Base-by-base conservation (phyloP, 2,329 filamentous ascomycete genomes). In the Botrytis sinoallii region DNA sequence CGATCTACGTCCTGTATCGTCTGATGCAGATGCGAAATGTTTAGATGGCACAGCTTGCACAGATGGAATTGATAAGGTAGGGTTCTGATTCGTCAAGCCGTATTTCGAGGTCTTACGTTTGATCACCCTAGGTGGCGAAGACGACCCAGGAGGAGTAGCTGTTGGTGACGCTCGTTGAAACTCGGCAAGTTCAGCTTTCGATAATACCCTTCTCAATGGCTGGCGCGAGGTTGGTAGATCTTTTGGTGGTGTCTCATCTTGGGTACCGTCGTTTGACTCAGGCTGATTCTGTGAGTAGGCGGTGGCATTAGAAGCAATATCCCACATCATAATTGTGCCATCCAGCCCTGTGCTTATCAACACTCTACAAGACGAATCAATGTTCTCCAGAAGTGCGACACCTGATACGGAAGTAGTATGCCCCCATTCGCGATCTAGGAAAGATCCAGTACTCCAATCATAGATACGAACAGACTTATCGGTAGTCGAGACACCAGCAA, bases 401-500 rank as follows among this genome's bases (percentile, higher is more conserved):
- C 95, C 95, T 70, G 93, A 97, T 76, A 99, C 94, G 14, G 95
- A 92, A 80, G 98, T 95, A 0, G 95, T 97, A 78, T 99, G 96
- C 1, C 96, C 96, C 89, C 94, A 98, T 83, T 98, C 96, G 59
- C 94, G 90, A 69, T 94, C 92, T 42, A 98, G 84, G 73, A 99
- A 91, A 2, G 85, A 84, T 14, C 95, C 95, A 60, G 89, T 90
- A 75, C 92, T 90, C 44, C 89, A 86, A 77, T 97, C 93, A 79
- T 99, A 99, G 25, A 99, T 85, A 52, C 96, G 88, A 73, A 99
- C 91, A 0, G 96, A 98, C 81, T 98, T 99, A 82, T 99, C 96
- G 0, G 93, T 97, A 78, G 95, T 95, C 14, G 95, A 98, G 18
- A 96, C 88, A n/a, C 94, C 95, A 29, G 96, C 87, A 70, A 99